Base-by-base conservation (phyloP, 305 asterid genomes). In the Fraxinus baroniana region DNA sequence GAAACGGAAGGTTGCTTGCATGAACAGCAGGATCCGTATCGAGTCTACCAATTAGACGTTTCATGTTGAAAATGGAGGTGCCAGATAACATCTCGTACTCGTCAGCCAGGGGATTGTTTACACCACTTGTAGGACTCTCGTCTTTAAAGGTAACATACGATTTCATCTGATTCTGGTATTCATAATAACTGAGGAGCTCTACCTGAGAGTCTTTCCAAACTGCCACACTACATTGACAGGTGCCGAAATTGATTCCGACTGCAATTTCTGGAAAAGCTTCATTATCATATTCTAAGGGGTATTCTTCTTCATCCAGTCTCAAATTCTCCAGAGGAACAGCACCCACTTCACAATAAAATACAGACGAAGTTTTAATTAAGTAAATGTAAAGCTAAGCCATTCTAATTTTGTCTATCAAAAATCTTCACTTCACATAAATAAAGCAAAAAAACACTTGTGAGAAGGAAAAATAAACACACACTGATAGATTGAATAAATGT, bases 171-270 rank as follows among this genome's bases (percentile, higher is more conserved):
- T 91, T 95, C 85, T 94, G 94, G 70, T 91, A 87, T 36, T 93
- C 87, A 12, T 92, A 85, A 82, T 94, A 91, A 37, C 91, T 87
- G 36, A 95, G 83, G 28, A 95, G 92, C 82, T 92, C 95, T 3
- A 92, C 89, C 66, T 90, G 91, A 5, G 92, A 90, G 36, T 95
- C 97, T 52, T 83, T 90, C 97, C 98, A 95, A 44, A 94, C 87
- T 1, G 98, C 98, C n/a, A 93, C 87, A 13, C 97, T 92, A 62
- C 95, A 92, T 52, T 95, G 97, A 39, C 95, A 95, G 4, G 98
- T 95, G 79, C 98, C 99, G 8, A 95, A 90, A 86, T 94, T 98
- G 4, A 95, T 90, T 9, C 99, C 98, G 60, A 95, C 83, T 3
- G 99, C 94, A 20, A 88, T 79, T 77, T 95, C 98, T 2, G 90